Percentiles rank a stretch among this genome's conserved stretches.
These are phyloP conservation scores for Beauveria rudraprayagi DNA, from an alignment of 2,329 filamentous ascomycete species.

Conservation along the genomic window DNA sequence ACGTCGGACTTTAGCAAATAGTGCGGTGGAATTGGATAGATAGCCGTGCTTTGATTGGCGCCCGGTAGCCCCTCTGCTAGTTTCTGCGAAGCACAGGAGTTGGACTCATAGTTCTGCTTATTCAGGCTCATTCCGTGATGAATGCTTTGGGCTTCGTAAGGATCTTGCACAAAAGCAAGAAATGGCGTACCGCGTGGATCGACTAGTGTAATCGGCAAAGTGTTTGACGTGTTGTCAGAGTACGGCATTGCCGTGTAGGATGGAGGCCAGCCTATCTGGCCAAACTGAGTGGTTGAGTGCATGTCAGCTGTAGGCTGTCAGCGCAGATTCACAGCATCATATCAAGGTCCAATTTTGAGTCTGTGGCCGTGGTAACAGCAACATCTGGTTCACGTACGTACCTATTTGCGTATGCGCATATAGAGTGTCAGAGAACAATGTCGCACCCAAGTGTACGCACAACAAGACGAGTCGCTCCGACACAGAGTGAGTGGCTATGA, in stretches of 20 bases:
- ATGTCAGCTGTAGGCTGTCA: background rate
- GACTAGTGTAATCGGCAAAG: background rate
- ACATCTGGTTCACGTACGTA: background rate
- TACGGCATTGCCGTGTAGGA: background rate
- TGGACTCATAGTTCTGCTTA: background rate
- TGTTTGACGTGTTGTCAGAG: background rate
- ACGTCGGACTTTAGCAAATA: background rate
- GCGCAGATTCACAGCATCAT: background rate
- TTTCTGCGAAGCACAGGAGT: background rate
- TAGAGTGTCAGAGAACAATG: background rate
- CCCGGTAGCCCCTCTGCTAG: background rate
- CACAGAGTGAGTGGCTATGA: background rate
- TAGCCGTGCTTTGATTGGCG: background rate
- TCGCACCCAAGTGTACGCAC: background rate
- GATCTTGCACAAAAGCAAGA: conserved; percentile 1
- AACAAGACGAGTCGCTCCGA: background rate
- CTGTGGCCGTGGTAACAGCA: background rate
- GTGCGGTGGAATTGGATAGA: background rate
- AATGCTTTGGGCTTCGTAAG: background rate
- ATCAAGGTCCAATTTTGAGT: background rate
- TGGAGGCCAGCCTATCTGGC: conserved; percentile 5
- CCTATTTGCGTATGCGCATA: background rate
- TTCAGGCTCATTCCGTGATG: background rate
- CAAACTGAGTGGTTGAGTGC: conserved; percentile 2
- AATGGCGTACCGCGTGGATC: background rate